Percentiles rank a stretch among this genome's conserved stretches.
phyloP scores from a whole-genome alignment of 73 alveolate genomes.

The Paramecium biaurelia region DNA sequence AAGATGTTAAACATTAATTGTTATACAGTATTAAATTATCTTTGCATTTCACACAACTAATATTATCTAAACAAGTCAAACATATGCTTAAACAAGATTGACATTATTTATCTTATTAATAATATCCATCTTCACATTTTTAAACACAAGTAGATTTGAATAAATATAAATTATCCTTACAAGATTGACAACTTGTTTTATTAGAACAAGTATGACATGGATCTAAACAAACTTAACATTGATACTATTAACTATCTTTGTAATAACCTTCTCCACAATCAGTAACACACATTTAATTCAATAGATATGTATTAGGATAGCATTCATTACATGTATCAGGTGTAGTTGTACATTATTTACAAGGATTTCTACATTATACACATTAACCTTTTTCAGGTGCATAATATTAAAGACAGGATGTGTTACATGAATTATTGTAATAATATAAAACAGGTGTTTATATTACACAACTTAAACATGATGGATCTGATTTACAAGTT shows the following conservation, averaged over 20 bases:
- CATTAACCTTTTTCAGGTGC: slow-evolving; percentile 13
- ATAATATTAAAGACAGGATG: background rate
- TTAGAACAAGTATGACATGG: background rate
- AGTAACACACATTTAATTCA: background rate
- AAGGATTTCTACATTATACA: background rate
- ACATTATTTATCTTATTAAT: background rate
- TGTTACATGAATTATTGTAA: background rate
- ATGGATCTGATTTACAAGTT: background rate
- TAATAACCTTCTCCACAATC: background rate
- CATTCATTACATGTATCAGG: background rate
- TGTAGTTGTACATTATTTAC: background rate
- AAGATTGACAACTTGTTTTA: background rate
- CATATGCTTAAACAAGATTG: background rate
- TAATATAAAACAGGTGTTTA: background rate
- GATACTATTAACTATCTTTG: background rate
- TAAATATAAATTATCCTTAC: background rate
- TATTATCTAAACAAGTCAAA: background rate
- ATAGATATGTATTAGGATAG: background rate
- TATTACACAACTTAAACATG: background rate
- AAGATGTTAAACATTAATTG: background rate
- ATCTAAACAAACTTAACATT: background rate
- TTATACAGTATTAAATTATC: background rate
- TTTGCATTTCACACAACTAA: background rate
- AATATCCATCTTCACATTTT: background rate
- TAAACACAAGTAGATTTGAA: background rate